phyloP scores from a whole-genome alignment of 352 stramenopile genomes.

The Globisporangium perplexum region DNA sequence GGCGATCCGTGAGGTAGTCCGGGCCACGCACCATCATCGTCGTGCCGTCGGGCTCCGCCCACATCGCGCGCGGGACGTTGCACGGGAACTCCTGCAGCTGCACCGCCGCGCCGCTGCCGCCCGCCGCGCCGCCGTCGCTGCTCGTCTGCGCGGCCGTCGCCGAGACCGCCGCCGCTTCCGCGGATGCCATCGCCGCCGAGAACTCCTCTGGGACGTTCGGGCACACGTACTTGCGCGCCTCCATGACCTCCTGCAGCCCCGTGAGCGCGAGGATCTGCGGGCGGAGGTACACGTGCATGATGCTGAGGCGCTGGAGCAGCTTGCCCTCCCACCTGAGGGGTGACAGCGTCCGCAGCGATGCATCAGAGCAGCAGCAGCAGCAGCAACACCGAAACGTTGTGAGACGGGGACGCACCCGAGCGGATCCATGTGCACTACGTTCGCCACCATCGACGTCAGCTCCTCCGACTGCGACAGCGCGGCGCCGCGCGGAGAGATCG shows the following conservation, averaged over 20 bases:
- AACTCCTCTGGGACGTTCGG: slow-evolving; percentile 66
- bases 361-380: background rate
- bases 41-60: slow-evolving; percentile 53
- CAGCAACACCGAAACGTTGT: background rate
- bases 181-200: slow-evolving; percentile 28
- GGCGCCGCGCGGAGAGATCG: slow-evolving; percentile 40
- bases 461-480: slow-evolving; percentile 24
- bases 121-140: background rate
- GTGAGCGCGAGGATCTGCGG: slow-evolving; percentile 55
- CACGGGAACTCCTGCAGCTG: slow-evolving; percentile 43
- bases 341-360: background rate
- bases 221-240: slow-evolving; percentile 69
- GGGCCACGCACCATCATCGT: slow-evolving; percentile 67
- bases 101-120: slow-evolving; percentile 1
- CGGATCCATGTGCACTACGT: slow-evolving; percentile 66
- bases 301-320: slow-evolving; percentile 50
- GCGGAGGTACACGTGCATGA: slow-evolving; percentile 49
- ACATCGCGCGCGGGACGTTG: slow-evolving; percentile 62
- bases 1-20: slow-evolving; percentile 60
- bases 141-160: background rate
- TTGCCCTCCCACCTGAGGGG: slow-evolving; percentile 41
- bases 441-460: slow-evolving; percentile 60
- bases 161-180: slow-evolving; percentile 9
- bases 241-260: slow-evolving; percentile 63
- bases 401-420: slow-evolving; percentile 17